These are phyloP conservation scores for Neltuma alba DNA, from an alignment of 306 rosid genomes.

Conservation along the genomic window DNA sequence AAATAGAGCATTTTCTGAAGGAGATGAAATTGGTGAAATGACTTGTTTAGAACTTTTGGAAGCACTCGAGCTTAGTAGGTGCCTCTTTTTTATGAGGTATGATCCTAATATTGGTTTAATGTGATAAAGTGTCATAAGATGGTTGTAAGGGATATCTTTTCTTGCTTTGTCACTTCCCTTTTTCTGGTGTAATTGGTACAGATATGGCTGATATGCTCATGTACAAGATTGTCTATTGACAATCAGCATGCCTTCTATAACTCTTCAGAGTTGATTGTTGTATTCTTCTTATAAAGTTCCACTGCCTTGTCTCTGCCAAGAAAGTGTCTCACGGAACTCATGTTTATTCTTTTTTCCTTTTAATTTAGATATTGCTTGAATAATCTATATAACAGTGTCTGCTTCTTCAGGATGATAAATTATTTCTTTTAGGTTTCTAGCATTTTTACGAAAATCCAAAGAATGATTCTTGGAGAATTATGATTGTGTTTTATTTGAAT, in stretches of 20 bases:
- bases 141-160: constrained; percentile 18
- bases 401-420: background rate
- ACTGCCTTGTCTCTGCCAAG: background rate
- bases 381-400: background rate
- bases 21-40: constrained; percentile 82
- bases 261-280: background rate
- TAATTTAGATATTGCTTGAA: no score
- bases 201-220: constrained; percentile 4
- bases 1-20: constrained; percentile 61
- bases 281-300: background rate
- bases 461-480: background rate
- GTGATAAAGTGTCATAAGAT: constrained; percentile 12
- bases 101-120: constrained; percentile 31
- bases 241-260: background rate
- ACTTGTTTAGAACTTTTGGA: constrained; percentile 89
- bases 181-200: background rate
- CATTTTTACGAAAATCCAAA: background rate
- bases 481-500: background rate
- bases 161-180: constrained; percentile 5
- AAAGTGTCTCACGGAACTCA: background rate
- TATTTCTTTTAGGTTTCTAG: background rate
- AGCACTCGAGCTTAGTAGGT: constrained; percentile 94
- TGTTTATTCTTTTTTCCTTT: background rate
- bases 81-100: constrained; percentile 86
- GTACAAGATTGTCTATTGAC: background rate